Evolutionary conservation across 345 rosid species (phyloP).

Genomic region (Rhizophora mangle): DNA sequence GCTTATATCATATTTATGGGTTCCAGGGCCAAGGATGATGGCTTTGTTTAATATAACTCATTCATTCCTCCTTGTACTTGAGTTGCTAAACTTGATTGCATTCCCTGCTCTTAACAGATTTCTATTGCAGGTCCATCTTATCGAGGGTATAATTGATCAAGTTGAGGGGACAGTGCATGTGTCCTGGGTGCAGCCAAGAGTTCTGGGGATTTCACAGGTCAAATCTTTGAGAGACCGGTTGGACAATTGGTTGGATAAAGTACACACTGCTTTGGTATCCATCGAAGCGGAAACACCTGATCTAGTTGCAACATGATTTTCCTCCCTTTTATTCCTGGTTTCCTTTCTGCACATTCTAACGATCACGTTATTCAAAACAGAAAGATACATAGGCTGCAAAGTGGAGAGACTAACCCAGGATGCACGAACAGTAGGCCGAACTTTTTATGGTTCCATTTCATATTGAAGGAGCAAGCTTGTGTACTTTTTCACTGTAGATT

Average conservation of each 20-base stretch:
- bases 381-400: not conserved
- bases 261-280: slow-evolving; percentile 71
- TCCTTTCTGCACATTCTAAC: slow-evolving; percentile 12
- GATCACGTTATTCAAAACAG: slow-evolving; percentile 1
- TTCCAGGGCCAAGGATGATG: no score
- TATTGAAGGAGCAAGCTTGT: not conserved
- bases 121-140: slow-evolving; percentile 78
- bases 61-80: no score
- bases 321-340: not conserved
- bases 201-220: slow-evolving; percentile 89
- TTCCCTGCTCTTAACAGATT: not conserved
- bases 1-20: no score
- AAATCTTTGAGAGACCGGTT: slow-evolving; percentile 80
- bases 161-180: slow-evolving; percentile 87
- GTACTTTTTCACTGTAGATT: not conserved
- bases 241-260: slow-evolving; percentile 83
- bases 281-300: slow-evolving; percentile 98
- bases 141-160: slow-evolving; percentile 96
- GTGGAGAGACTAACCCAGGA: slow-evolving; percentile 1
- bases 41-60: no score
- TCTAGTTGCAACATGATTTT: slow-evolving; percentile 67
- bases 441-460: slow-evolving; percentile 5
- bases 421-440: not conserved
- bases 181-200: slow-evolving; percentile 99
- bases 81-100: not conserved